Evolutionary conservation across 768 basidiomycete species (phyloP).

Genomic region (Mycena sanguinolenta): DNA sequence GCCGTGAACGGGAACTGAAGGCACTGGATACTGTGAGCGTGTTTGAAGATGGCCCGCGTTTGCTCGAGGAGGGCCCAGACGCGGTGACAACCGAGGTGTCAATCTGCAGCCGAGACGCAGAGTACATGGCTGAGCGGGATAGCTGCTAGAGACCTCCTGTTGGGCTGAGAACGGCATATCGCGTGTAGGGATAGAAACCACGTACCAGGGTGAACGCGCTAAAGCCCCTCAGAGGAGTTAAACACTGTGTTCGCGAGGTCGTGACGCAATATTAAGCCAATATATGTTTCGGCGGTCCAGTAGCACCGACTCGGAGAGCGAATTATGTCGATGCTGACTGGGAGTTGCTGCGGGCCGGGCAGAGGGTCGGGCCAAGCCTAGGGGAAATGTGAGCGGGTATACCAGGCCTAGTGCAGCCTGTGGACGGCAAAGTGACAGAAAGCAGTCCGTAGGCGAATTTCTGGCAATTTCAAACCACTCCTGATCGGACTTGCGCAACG

Average conservation of each 20-base stretch:
- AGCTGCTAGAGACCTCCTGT: constrained; percentile 27
- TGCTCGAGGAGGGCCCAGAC: constrained; percentile 32
- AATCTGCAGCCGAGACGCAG: constrained; percentile 44
- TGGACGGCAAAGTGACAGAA: neutral
- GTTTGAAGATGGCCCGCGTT: constrained; percentile 32
- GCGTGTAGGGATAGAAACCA: neutral
- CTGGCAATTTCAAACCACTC: too few relatives aligned
- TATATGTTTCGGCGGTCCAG: neutral
- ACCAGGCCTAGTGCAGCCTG: too few relatives aligned
- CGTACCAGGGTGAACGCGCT: neutral
- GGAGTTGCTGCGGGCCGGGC: constrained; percentile 7
- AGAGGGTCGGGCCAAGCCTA: constrained; percentile 1
- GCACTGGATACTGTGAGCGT: constrained; percentile 51
- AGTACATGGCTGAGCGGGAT: constrained; percentile 24
- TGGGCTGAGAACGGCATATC: neutral
- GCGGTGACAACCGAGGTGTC: constrained; percentile 41
- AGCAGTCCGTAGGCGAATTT: too few relatives aligned
- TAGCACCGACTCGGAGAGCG: neutral
- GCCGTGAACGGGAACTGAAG: constrained; percentile 44
- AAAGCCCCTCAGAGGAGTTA: neutral
- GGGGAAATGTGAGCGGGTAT: neutral
- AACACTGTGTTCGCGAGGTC: constrained; percentile 5
- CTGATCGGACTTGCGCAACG: too few relatives aligned
- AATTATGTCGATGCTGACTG: neutral
- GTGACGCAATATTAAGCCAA: constrained; percentile 6